These are phyloP conservation scores for Aspergillus bertholletiae DNA, from an alignment of 495 filamentous ascomycete genomes.

Conservation along the genomic window DNA sequence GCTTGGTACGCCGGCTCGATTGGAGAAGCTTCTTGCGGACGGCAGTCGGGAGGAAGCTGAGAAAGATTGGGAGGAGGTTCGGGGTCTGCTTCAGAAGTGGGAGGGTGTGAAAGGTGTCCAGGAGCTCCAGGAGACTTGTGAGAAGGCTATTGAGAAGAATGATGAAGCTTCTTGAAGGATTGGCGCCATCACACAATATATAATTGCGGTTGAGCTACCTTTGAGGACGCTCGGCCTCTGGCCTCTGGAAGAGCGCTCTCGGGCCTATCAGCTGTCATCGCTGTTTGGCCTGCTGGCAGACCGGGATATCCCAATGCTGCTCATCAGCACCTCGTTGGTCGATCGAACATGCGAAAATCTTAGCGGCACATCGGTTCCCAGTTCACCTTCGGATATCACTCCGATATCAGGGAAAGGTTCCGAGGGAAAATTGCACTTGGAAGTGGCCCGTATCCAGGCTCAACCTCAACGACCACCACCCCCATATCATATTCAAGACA, in stretches of 20 bases:
- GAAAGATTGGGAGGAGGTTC: slow-evolving; percentile 55
- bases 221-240: not conserved
- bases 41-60: slow-evolving; percentile 53
- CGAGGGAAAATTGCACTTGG: no score
- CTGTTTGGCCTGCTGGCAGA: no score
- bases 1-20: slow-evolving; percentile 52
- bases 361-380: no score
- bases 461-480: not conserved
- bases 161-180: slow-evolving; percentile 26
- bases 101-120: slow-evolving; percentile 56
- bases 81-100: slow-evolving; percentile 48
- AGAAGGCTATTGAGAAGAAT: slow-evolving; percentile 46
- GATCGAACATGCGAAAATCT: no score
- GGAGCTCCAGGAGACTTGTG: slow-evolving; percentile 58
- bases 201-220: not conserved
- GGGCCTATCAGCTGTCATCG: no score
- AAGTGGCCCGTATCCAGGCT: no score
- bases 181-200: not conserved
- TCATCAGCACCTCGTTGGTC: no score
- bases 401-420: no score
- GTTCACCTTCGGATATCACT: no score
- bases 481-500: not conserved
- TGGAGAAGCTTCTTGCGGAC: slow-evolving; percentile 45
- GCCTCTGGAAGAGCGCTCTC: not conserved
- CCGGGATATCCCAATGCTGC: not conserved